phyloP scores from a whole-genome alignment of 345 rosid genomes.

The Pistacia vera region DNA sequence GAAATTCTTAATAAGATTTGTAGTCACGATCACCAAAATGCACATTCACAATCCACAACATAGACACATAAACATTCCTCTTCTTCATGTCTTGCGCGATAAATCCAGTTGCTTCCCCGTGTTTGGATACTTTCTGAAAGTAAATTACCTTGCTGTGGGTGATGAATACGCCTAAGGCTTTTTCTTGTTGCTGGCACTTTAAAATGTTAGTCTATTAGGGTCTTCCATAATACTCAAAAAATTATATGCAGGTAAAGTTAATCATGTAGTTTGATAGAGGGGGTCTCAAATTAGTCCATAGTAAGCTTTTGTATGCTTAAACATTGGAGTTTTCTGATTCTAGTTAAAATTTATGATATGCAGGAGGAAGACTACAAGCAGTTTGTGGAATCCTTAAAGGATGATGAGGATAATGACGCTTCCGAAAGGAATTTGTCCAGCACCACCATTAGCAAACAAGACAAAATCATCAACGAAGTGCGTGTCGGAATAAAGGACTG shows the following conservation, averaged over 20 bases:
- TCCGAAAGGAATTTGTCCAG: slow-evolving; percentile 8
- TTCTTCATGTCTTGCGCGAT: neutral
- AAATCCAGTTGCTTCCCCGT: neutral
- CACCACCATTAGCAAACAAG: neutral
- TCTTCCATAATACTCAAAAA: neutral
- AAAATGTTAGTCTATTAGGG: neutral
- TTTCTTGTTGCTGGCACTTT: neutral
- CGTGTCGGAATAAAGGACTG: slow-evolving; percentile 78
- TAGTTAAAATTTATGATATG: slow-evolving; percentile 4
- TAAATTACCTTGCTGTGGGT: neutral
- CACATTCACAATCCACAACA: no score
- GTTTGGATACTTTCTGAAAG: neutral
- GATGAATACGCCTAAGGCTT: neutral
- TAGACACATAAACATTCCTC: neutral
- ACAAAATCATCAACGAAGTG: slow-evolving; percentile 37
- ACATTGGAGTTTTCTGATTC: neutral
- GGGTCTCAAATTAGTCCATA: neutral
- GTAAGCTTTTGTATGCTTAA: neutral
- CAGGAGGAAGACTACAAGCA: slow-evolving; percentile 66
- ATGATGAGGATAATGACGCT: slow-evolving; percentile 28
- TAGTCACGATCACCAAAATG: neutral
- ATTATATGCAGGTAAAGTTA: neutral
- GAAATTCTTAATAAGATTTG: neutral
- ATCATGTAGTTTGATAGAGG: neutral
- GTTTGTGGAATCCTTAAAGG: slow-evolving; percentile 61